phyloP scores from a whole-genome alignment of 2,329 filamentous ascomycete genomes.

The Westerdykella ornata region DNA sequence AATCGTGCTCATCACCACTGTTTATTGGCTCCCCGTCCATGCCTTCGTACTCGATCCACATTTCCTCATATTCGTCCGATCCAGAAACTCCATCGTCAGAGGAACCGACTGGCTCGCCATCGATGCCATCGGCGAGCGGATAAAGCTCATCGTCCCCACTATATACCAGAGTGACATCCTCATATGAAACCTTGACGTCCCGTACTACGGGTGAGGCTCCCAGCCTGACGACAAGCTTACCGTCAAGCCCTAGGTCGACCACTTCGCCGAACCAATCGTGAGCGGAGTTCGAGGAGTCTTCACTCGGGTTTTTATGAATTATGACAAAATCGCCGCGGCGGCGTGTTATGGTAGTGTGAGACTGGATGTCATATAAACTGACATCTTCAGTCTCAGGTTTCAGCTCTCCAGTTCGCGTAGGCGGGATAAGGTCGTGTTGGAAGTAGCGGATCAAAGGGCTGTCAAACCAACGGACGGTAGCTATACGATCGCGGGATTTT shows the following conservation, averaged over 20 bases:
- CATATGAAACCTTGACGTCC: conserved; percentile 46
- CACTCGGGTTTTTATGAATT: conserved; percentile 33
- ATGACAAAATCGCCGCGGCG: conserved; percentile 50
- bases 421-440: conserved; percentile 36
- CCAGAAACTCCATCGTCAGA: conserved; percentile 11
- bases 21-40: conserved; percentile 29
- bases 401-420: conserved; percentile 41
- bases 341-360: conserved; percentile 45
- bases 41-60: conserved; percentile 37
- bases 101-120: conserved; percentile 8
- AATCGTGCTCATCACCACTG: conserved; percentile 29
- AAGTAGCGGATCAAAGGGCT: conserved; percentile 28
- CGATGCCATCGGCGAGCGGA: conserved; percentile 18
- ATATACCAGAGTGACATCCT: conserved; percentile 46
- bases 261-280: conserved; percentile 53
- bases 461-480: conserved; percentile 50
- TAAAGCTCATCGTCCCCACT: conserved; percentile 36
- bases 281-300: conserved; percentile 7
- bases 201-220: conserved; percentile 44
- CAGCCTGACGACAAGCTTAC: conserved; percentile 49
- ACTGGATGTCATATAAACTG: conserved; percentile 53
- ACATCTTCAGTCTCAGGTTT: conserved; percentile 44
- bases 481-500: conserved; percentile 51
- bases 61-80: conserved; percentile 15
- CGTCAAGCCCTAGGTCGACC: conserved; percentile 49